phyloP scores from a whole-genome alignment of 1,139 yeast species.

The Debaryomyces fabryi region DNA sequence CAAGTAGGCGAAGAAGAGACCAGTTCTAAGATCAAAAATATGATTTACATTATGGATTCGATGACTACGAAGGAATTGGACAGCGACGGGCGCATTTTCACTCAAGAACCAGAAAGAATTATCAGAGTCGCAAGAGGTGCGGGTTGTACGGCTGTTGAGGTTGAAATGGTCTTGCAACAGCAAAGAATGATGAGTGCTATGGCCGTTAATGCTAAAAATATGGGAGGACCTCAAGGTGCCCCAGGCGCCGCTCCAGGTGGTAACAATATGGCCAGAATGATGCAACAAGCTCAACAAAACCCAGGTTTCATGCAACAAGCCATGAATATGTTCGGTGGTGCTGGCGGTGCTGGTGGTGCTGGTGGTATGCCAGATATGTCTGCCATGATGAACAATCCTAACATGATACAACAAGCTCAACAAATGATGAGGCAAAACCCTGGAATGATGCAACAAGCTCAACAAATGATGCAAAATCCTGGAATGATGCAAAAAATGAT shows the following conservation, averaged over 20 bases:
- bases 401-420: slow-evolving; percentile 49
- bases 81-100: slow-evolving; percentile 83
- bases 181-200: slow-evolving; percentile 93
- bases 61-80: slow-evolving; percentile 94
- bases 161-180: slow-evolving; percentile 89
- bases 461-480: slow-evolving; percentile 57
- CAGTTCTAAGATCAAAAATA: slow-evolving; percentile 74
- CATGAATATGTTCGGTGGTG: slow-evolving; percentile 55
- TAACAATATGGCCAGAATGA: slow-evolving; percentile 46
- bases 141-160: slow-evolving; percentile 91
- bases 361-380: slow-evolving; percentile 65
- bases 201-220: slow-evolving; percentile 72
- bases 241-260: slow-evolving; percentile 43
- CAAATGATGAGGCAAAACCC: slow-evolving; percentile 74
- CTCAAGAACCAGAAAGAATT: slow-evolving; percentile 80
- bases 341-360: slow-evolving; percentile 48
- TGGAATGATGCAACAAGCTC: slow-evolving; percentile 65
- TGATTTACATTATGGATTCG: slow-evolving; percentile 93
- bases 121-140: slow-evolving; percentile 95
- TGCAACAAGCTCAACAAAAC: slow-evolving; percentile 52
- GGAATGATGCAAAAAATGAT: slow-evolving; percentile 76
- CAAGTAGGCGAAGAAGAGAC: slow-evolving; percentile 94
- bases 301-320: slow-evolving; percentile 61
- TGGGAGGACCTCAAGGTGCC: slow-evolving; percentile 51
- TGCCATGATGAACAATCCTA: slow-evolving; percentile 53